phyloP scores from a whole-genome alignment of 345 rosid species.

The Mercurialis annua region DNA sequence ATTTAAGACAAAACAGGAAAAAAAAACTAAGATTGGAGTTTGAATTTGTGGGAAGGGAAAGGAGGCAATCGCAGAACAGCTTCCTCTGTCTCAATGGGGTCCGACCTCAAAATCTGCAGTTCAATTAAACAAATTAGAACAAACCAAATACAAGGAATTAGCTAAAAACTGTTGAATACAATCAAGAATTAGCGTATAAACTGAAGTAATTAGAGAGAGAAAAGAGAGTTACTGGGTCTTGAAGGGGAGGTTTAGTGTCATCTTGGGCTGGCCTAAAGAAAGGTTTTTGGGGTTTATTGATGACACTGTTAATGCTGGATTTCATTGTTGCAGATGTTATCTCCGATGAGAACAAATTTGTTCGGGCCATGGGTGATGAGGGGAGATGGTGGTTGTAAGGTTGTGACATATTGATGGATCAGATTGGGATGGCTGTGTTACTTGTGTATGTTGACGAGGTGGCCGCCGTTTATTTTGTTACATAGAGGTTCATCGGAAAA shows the following conservation, averaged over 20 bases:
- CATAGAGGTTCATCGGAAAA: no score
- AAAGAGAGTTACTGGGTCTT: conserved; percentile 56
- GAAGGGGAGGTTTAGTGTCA: conserved; percentile 71
- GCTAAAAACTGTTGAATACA: background rate
- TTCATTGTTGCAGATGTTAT: background rate
- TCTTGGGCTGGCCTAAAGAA: conserved; percentile 59
- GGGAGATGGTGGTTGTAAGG: no score
- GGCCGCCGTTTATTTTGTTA: no score
- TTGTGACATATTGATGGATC: no score
- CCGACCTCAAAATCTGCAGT: conserved; percentile 61
- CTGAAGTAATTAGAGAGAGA: background rate
- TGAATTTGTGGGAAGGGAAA: conserved; percentile 23
- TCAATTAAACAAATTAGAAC: background rate
- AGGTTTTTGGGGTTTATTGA: conserved; percentile 45
- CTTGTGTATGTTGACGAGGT: no score
- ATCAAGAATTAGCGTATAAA: background rate
- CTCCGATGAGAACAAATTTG: no score
- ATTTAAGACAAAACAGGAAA: no score
- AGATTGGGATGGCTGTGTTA: no score
- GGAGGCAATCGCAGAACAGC: conserved; percentile 68
- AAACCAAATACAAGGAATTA: background rate
- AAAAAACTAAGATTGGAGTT: background rate
- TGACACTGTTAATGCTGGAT: background rate
- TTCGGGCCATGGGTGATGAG: no score
- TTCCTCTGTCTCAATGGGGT: conserved; percentile 72